phyloP scores from a whole-genome alignment of 371 early-diverging fungal genomes.

The Catenaria anguillulae region DNA sequence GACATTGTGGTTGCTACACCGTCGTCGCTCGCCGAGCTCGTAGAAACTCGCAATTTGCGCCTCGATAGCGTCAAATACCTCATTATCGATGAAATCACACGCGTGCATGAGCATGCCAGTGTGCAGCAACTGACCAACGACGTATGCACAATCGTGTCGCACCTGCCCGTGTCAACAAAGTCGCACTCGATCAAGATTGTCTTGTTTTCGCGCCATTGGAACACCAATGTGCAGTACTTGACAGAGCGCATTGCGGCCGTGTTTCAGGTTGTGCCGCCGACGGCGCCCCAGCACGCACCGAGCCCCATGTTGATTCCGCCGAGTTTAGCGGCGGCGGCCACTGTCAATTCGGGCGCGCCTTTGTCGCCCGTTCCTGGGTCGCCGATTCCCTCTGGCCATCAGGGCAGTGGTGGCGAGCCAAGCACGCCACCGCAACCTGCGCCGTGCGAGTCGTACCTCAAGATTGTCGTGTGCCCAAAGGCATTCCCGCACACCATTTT shows the following conservation, averaged over 20 bases:
- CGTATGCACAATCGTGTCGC: background rate
- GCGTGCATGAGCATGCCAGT: background rate
- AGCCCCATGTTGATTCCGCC: too few species aligned
- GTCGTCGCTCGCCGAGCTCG: background rate
- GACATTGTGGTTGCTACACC: conserved; percentile 1
- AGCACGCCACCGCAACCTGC: background rate
- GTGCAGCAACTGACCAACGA: background rate
- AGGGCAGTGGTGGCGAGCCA: too few species aligned
- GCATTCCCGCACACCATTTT: background rate
- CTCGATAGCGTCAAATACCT: conserved; percentile 1
- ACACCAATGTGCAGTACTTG: conserved; percentile 1
- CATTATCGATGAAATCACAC: conserved; percentile 3
- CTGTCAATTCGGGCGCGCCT: background rate
- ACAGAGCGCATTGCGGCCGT: background rate
- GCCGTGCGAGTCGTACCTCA: background rate
- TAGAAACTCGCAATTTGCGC: background rate
- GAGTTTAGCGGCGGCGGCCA: background rate
- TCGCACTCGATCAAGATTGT: background rate
- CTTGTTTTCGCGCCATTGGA: conserved; percentile 1
- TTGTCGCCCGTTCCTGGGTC: too few species aligned
- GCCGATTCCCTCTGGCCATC: too few species aligned
- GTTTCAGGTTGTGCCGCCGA: background rate
- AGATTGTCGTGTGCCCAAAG: conserved; percentile 1
- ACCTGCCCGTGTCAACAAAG: background rate
- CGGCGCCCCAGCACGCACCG: background rate